Conservation (phyloP, 108 stramenopile species). For the Heterococcus sp. region DNA sequence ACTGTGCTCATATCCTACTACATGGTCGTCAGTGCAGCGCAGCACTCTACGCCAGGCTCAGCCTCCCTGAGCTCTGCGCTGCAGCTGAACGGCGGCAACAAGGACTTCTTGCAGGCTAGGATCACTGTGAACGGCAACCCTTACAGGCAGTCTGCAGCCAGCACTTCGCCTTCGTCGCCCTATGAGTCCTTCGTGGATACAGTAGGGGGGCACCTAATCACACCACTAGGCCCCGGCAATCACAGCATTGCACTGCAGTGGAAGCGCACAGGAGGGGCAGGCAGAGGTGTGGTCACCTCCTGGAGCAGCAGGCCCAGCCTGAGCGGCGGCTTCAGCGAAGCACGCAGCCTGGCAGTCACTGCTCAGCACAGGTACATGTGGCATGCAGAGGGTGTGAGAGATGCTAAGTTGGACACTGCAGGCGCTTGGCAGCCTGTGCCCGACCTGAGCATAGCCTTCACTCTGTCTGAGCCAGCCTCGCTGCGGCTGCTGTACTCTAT, state of each 20-base stretch:
- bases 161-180: conserved; percentile 15
- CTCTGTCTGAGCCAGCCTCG: conserved; percentile 22
- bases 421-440: conserved; percentile 21
- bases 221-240: conserved; percentile 40
- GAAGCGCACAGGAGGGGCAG: conserved; percentile 8
- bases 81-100: conserved; percentile 8
- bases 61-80: conserved; percentile 2
- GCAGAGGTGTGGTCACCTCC: not conserved
- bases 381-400: conserved; percentile 13
- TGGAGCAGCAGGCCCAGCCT: not conserved
- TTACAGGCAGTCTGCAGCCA: conserved; percentile 16
- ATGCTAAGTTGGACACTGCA: conserved; percentile 34
- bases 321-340: not conserved
- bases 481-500: conserved; percentile 32
- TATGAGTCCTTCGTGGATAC: conserved; percentile 39
- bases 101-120: conserved; percentile 33
- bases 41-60: conserved; percentile 16
- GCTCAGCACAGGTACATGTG: conserved; percentile 50
- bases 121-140: conserved; percentile 27
- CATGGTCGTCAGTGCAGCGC: conserved; percentile 20
- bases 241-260: conserved; percentile 54
- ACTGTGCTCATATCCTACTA: conserved; percentile 33
- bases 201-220: conserved; percentile 44
- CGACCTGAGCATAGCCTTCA: conserved; percentile 11
- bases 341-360: conserved; percentile 1